Base-by-base conservation (phyloP, 768 basidiomycete species). In the Panaeolus papilionaceus region DNA sequence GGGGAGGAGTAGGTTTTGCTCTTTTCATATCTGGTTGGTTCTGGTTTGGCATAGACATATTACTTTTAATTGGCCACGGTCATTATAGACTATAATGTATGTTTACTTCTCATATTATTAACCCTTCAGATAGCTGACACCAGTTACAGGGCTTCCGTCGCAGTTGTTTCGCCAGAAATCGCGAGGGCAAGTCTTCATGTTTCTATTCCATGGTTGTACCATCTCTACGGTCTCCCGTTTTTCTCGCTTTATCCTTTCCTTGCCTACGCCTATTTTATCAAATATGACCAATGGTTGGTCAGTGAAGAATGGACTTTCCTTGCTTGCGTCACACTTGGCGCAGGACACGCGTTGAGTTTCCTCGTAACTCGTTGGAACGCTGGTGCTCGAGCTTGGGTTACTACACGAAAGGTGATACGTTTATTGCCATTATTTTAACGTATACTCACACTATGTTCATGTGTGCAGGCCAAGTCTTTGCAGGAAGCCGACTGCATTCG, bases 241-340 rank as follows among this genome's bases (percentile, higher is more conserved):
- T 83, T 95, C n/a, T 86, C 85, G 0, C 81, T 95, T 62, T 95
- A 95, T 69, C 94, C 94, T 0, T 76, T 95, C 38, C 85, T 94
- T 38, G 93, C 92, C 28, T 98, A 97, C 77, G 92, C 96, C 23
- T 99, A 98, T 83, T 94, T 91, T 73, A 78, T 95, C 79, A 91
- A 87, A 78, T 98, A 98, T 78, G 94, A 97, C 73, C 81, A 90
- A 69, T 98, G 94, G 92, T 82, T 98, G 65, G 86, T 90, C 74
- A 94, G 93, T 66, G 95, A 97, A 79, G 97, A 99, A 77, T 99
- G 96, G 96, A 97, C 98, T 0, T 99, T 99, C 76, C 86, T 99
- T 23, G 93, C 92, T 42, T 95, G 92, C 71, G 91, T 96, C 14
- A 80, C 89, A 3, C 86, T 99, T 8, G 93, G 93, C 23, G 91